A percentile compares a stretch with the other conserved stretches of the same genome.
These are phyloP conservation scores for Laburnicola sp. DNA, from an alignment of 2,329 filamentous ascomycete genomes.

Conservation along the genomic window DNA sequence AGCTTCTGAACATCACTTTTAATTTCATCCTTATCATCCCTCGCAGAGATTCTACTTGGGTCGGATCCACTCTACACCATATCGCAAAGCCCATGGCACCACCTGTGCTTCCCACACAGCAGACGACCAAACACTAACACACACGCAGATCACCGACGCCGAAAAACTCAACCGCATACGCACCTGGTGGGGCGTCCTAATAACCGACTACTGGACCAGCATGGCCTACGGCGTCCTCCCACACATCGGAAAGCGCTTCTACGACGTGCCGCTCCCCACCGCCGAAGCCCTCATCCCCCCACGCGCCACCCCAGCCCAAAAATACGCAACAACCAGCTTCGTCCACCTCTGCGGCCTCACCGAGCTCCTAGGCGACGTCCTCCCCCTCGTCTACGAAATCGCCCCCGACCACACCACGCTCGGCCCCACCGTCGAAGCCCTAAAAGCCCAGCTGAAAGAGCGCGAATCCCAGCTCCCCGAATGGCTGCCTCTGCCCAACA, in stretches of 20 bases:
- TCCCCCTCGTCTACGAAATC: slow-evolving; percentile 46
- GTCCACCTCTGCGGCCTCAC: slow-evolving; percentile 57
- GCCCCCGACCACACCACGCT: slow-evolving; percentile 33
- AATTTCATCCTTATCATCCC: too few species aligned
- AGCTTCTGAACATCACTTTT: too few species aligned
- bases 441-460: slow-evolving; percentile 40
- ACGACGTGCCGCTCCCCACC: slow-evolving; percentile 59
- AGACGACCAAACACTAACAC: background rate
- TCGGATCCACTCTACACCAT: too few species aligned
- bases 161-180: slow-evolving; percentile 58
- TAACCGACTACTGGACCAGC: slow-evolving; percentile 61
- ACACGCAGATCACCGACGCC: slow-evolving; percentile 44
- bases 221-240: slow-evolving; percentile 60
- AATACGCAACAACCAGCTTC: slow-evolving; percentile 55
- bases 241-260: slow-evolving; percentile 57
- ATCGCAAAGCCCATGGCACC: too few species aligned
- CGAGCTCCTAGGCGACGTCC: slow-evolving; percentile 46
- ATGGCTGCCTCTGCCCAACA: slow-evolving; percentile 35
- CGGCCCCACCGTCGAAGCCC: slow-evolving; percentile 32
- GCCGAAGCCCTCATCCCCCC: slow-evolving; percentile 46
- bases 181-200: slow-evolving; percentile 61
- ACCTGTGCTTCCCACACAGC: too few species aligned
- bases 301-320: slow-evolving; percentile 45
- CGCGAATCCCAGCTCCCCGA: slow-evolving; percentile 42
- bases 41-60: too few species aligned